Percentiles rank a stretch among this genome's conserved stretches.
Evolutionary conservation across 2,329 filamentous ascomycete genomes (phyloP).

Genomic region (Aspergillus ochraceus): DNA sequence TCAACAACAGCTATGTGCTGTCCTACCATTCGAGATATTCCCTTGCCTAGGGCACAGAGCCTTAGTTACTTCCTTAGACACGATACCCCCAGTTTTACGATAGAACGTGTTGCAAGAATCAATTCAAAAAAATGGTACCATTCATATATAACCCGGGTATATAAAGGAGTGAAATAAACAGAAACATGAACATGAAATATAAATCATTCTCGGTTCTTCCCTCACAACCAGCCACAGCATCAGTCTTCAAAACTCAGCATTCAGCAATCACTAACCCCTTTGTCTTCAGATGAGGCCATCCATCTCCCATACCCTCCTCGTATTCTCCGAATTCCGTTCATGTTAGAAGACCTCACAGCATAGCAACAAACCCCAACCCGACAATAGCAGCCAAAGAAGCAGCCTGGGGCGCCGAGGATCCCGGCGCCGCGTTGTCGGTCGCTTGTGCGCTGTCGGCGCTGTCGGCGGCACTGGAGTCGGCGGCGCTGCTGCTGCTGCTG

Average conservation of each 20-base stretch:
- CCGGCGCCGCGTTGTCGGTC: slow-evolving; percentile 18
- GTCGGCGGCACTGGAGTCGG: slow-evolving; percentile 5
- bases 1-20: too few relatives aligned
- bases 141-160: background rate
- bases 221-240: too few relatives aligned
- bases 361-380: slow-evolving; percentile 27
- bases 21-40: too few relatives aligned
- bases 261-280: too few relatives aligned
- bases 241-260: too few relatives aligned
- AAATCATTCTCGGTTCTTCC: background rate
- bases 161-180: background rate
- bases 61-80: background rate
- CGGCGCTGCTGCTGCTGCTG: background rate
- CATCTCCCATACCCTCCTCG: background rate
- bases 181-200: background rate
- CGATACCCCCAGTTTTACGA: background rate
- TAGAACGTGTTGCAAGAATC: background rate
- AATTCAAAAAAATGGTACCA: background rate
- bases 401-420: slow-evolving; percentile 13
- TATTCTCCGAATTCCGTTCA: background rate
- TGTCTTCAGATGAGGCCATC: too few relatives aligned
- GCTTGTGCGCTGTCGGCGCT: slow-evolving; percentile 5
- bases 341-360: slow-evolving; percentile 17
- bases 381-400: slow-evolving; percentile 22
- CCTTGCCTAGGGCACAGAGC: too few relatives aligned